Percentiles rank a stretch among this genome's conserved stretches.
These are phyloP conservation scores for Pyrus communis DNA, from an alignment of 306 rosid species.

Conservation along the genomic window DNA sequence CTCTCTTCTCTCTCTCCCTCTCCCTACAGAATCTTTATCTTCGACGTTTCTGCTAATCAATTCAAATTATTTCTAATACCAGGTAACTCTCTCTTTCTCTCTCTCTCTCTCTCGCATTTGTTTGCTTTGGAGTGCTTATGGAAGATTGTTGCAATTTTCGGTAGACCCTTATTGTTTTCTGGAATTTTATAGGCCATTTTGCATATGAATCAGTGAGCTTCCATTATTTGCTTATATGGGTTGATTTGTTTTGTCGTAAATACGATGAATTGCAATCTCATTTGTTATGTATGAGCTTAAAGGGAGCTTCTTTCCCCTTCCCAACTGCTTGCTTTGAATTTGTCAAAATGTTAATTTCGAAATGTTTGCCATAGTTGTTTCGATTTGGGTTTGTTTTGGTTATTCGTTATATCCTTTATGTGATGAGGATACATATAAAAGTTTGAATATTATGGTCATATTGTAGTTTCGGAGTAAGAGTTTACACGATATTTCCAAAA, in stretches of 20 bases:
- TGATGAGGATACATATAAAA: not conserved
- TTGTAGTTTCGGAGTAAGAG: not conserved
- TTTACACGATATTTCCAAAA: no score
- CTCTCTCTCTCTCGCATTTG: not conserved
- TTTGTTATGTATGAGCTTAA: not conserved
- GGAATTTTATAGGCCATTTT: not conserved
- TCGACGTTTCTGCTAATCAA: constrained; percentile 19
- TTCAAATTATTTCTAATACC: not conserved
- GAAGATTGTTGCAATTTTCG: not conserved
- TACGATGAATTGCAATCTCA: not conserved
- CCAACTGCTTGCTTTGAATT: not conserved
- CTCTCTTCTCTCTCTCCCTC: not conserved
- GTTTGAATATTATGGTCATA: not conserved
- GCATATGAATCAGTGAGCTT: not conserved
- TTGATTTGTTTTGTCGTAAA: not conserved
- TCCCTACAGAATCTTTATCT: not conserved
- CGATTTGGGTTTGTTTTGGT: not conserved
- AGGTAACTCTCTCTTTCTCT: constrained; percentile 19
- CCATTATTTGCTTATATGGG: not conserved
- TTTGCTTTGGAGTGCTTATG: not conserved
- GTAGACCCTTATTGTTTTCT: not conserved
- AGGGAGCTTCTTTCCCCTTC: not conserved
- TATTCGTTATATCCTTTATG: no score
- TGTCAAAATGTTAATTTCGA: not conserved
- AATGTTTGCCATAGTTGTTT: not conserved